These are phyloP conservation scores for Hypoxylon sp. DNA, from an alignment of 2,329 filamentous ascomycete genomes.

Conservation along the genomic window DNA sequence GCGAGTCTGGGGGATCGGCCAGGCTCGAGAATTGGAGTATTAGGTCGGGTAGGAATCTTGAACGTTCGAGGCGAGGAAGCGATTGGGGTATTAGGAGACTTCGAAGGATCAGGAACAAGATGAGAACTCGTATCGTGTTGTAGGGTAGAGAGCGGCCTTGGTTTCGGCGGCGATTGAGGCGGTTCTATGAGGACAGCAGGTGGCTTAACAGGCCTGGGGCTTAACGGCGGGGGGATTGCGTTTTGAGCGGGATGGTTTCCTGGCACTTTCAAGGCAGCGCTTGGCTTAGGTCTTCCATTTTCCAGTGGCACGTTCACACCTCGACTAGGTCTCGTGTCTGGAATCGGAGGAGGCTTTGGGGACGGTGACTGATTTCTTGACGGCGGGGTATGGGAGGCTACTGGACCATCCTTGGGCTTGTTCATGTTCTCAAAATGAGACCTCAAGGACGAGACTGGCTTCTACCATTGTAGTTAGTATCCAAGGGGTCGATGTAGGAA, in stretches of 20 bases:
- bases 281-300: slow-evolving; percentile 49
- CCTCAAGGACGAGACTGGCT: slow-evolving; percentile 84
- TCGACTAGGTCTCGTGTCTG: slow-evolving; percentile 53
- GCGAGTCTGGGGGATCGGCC: slow-evolving; percentile 64
- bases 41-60: slow-evolving; percentile 69
- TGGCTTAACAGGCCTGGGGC: slow-evolving; percentile 62
- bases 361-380: slow-evolving; percentile 54
- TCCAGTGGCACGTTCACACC: slow-evolving; percentile 48
- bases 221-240: slow-evolving; percentile 62
- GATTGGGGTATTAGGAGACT: slow-evolving; percentile 59
- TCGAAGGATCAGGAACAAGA: slow-evolving; percentile 63
- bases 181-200: slow-evolving; percentile 79
- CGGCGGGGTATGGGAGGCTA: slow-evolving; percentile 48
- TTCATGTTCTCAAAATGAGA: slow-evolving; percentile 86
- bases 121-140: slow-evolving; percentile 60
- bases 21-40: slow-evolving; percentile 66
- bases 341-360: slow-evolving; percentile 54
- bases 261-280: slow-evolving; percentile 42
- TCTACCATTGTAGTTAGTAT: slow-evolving; percentile 64
- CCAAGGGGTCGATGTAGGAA: slow-evolving; percentile 25
- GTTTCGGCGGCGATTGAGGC: slow-evolving; percentile 77
- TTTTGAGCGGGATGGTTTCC: slow-evolving; percentile 61
- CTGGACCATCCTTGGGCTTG: slow-evolving; percentile 60
- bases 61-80: slow-evolving; percentile 61
- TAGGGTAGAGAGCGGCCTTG: slow-evolving; percentile 54